Conservation (phyloP, 306 rosid species). For the Dalbergia oliveri region DNA sequence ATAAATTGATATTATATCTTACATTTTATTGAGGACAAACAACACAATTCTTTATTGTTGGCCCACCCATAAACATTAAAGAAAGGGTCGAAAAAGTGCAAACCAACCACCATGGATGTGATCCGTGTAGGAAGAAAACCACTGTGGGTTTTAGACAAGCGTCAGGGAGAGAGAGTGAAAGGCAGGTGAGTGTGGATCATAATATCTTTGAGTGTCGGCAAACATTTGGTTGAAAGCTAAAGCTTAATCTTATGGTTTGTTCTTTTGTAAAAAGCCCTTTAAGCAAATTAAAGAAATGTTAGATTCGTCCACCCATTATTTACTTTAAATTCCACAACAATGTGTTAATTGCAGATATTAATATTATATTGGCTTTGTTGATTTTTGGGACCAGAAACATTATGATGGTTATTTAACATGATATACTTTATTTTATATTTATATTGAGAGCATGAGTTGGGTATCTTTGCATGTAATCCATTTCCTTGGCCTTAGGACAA, state of each 20-base stretch:
- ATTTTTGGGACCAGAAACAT: slow-evolving; percentile 15
- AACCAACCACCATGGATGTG: not conserved
- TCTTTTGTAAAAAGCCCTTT: not conserved
- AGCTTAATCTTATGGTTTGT: slow-evolving; percentile 14
- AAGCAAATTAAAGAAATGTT: not conserved
- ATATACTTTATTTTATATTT: too few relatives aligned
- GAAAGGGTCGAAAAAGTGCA: not conserved
- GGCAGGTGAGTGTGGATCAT: not conserved
- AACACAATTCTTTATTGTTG: too few relatives aligned
- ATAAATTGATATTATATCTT: too few relatives aligned
- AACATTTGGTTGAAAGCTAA: slow-evolving; percentile 33
- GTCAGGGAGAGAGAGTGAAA: slow-evolving; percentile 4
- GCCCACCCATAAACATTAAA: too few relatives aligned
- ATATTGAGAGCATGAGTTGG: not conserved
- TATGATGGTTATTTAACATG: too few relatives aligned
- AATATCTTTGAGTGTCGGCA: slow-evolving; percentile 54
- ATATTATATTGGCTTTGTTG: not conserved
- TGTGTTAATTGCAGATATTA: not conserved
- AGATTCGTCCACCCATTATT: not conserved
- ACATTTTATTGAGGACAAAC: too few relatives aligned
- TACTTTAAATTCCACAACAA: not conserved
- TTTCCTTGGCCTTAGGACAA: not conserved
- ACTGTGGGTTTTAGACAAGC: not conserved
- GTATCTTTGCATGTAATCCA: slow-evolving; percentile 1
- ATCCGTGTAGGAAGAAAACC: not conserved